Percentiles rank a stretch among this genome's conserved stretches.
Conservation (phyloP, 306 rosid species). For the Gastrolobium bilobum region DNA sequence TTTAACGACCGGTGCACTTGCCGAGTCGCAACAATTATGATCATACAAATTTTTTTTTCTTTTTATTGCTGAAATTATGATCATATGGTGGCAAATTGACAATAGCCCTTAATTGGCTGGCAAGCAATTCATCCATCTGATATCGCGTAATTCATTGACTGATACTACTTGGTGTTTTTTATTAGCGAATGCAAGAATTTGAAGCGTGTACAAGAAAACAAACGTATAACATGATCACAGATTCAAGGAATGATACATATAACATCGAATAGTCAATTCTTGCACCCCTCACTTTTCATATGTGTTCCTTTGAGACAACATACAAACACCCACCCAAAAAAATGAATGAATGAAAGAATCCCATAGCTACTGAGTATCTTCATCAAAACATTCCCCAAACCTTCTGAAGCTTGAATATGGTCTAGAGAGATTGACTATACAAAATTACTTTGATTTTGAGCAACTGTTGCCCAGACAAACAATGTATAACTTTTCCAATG, state of each 20-base stretch:
- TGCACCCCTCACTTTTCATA: not conserved
- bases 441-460: slow-evolving; percentile 45
- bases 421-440: slow-evolving; percentile 47
- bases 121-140: not conserved
- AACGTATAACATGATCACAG: slow-evolving; percentile 1
- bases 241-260: slow-evolving; percentile 22
- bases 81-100: not conserved
- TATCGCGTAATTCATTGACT: not conserved
- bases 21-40: too few species aligned
- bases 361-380: too few species aligned
- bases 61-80: not conserved
- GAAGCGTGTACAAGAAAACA: not conserved
- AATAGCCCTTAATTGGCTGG: not conserved
- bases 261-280: too few species aligned
- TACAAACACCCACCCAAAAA: slow-evolving; percentile 4
- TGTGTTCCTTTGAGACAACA: slow-evolving; percentile 34
- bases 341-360: too few species aligned
- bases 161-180: not conserved
- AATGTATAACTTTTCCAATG: slow-evolving; percentile 36
- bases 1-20: too few species aligned
- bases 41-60: not conserved
- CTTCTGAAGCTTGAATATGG: slow-evolving; percentile 13
- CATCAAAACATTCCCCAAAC: too few species aligned
- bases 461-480: slow-evolving; percentile 41
- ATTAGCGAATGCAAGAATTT: not conserved